phyloP scores from a whole-genome alignment of 208 protist species.

The Leishmania amazonensis region DNA sequence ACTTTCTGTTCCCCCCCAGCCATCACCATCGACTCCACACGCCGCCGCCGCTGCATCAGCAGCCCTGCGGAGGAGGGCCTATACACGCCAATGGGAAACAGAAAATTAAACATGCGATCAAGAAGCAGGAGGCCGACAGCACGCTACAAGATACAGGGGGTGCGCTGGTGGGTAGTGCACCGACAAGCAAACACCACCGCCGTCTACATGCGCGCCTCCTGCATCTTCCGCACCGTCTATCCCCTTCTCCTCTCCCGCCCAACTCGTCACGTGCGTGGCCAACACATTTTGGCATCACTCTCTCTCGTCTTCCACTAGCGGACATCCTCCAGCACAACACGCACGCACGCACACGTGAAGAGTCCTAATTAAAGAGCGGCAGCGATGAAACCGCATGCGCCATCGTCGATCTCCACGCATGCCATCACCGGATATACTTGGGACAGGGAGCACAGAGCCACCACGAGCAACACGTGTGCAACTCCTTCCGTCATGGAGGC shows the following conservation, averaged over 20 bases:
- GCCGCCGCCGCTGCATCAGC: background rate
- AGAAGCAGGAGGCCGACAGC: background rate
- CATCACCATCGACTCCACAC: background rate
- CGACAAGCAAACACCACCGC: background rate
- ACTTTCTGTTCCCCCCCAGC: background rate
- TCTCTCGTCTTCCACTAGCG: background rate
- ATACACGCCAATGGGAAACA: background rate
- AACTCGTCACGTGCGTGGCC: background rate
- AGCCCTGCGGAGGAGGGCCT: background rate
- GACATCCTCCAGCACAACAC: background rate
- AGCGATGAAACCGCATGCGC: background rate
- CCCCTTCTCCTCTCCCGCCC: background rate
- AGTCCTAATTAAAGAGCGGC: background rate
- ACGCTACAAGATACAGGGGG: background rate
- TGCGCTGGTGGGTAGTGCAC: background rate
- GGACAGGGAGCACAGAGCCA: background rate
- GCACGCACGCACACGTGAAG: background rate
- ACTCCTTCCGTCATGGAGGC: background rate
- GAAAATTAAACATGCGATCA: background rate
- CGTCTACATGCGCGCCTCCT: background rate
- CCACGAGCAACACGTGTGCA: background rate
- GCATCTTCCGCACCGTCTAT: background rate
- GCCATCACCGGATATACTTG: background rate
- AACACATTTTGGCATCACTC: background rate
- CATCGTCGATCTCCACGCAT: background rate